phyloP scores from a whole-genome alignment of 345 rosid species.

The Eutrema yunnanense region DNA sequence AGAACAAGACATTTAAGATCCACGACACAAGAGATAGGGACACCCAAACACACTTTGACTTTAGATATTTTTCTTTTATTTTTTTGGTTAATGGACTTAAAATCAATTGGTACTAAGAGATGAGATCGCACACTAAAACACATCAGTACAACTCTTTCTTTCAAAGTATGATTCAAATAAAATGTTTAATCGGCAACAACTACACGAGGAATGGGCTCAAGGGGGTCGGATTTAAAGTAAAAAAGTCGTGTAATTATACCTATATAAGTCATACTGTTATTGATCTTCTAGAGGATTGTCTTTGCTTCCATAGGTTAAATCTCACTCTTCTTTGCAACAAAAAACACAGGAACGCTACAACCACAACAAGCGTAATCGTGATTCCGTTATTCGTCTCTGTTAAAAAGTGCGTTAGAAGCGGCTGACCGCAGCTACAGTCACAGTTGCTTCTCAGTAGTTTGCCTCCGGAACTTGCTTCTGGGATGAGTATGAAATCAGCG shows the following conservation, averaged over 20 bases:
- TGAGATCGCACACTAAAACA: not conserved
- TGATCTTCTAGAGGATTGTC: constrained; percentile 36
- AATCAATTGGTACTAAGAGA: not conserved
- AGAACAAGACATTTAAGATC: not conserved
- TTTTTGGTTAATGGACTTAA: too few species aligned
- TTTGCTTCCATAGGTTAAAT: constrained; percentile 40
- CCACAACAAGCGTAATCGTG: constrained; percentile 37
- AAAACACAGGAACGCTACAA: constrained; percentile 47
- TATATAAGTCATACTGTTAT: constrained; percentile 2
- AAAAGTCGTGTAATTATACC: not conserved
- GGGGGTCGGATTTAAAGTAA: not conserved
- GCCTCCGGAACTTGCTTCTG: constrained; percentile 35
- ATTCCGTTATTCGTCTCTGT: constrained; percentile 44
- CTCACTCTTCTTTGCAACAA: constrained; percentile 49
- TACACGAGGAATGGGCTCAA: not conserved
- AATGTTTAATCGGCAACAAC: not conserved
- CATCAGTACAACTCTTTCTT: not conserved
- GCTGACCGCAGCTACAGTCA: constrained; percentile 37
- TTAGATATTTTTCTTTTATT: too few species aligned
- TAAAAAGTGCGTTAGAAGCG: constrained; percentile 28
- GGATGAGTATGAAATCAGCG: constrained; percentile 76
- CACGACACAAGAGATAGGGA: not conserved
- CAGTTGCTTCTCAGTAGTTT: constrained; percentile 31
- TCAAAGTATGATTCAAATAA: not conserved
- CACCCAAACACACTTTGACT: not conserved